phyloP scores from a whole-genome alignment of 2,329 filamentous ascomycete species.

The Xylaria digitata region DNA sequence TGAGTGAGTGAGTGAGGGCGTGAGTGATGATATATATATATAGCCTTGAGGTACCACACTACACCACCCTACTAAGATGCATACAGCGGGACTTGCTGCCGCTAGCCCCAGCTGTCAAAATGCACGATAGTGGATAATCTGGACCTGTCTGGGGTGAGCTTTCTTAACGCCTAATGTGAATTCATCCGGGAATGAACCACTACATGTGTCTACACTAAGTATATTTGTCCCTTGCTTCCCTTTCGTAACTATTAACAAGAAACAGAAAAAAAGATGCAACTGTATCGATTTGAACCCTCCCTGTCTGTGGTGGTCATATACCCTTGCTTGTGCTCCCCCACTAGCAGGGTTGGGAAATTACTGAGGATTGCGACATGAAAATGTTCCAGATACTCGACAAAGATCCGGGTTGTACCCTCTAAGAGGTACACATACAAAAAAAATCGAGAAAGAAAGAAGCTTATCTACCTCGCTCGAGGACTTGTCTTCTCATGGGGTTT shows the following conservation, averaged over 20 bases:
- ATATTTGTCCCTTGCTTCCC: too few relatives aligned
- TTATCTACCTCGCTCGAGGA: neutral
- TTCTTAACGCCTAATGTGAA: neutral
- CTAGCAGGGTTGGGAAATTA: neutral
- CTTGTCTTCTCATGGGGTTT: neutral
- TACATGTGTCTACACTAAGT: neutral
- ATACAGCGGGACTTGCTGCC: neutral
- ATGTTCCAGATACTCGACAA: too few relatives aligned
- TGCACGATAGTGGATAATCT: slow-evolving; percentile 9
- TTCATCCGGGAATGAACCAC: neutral
- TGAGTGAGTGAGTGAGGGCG: too few relatives aligned
- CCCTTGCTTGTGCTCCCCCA: too few relatives aligned
- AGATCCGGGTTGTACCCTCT: too few relatives aligned
- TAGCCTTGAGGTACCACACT: too few relatives aligned
- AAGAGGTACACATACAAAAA: too few relatives aligned
- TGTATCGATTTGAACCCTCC: slow-evolving; percentile 16
- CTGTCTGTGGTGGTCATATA: neutral
- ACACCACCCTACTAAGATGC: too few relatives aligned
- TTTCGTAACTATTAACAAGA: neutral
- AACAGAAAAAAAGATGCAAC: too few relatives aligned
- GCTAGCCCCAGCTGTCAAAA: slow-evolving; percentile 7
- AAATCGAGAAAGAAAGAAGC: neutral
- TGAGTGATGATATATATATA: too few relatives aligned
- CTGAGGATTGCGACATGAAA: too few relatives aligned
- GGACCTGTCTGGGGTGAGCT: neutral